Base-by-base conservation (phyloP, 108 stramenopile species). In the Cyclotella choctawhatcheeana region DNA sequence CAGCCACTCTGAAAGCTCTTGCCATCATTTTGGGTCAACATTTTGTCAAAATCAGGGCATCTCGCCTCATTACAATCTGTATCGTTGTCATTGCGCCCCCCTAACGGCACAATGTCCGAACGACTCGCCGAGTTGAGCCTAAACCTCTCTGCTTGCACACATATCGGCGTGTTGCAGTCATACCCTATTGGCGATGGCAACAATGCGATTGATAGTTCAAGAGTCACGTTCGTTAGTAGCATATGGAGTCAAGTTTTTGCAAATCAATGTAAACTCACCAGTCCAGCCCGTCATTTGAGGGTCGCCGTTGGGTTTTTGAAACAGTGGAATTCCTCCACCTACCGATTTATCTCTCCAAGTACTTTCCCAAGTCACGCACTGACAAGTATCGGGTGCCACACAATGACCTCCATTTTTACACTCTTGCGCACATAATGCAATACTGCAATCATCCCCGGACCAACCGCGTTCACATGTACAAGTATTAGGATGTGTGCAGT, bases 271-370 rank as follows among this genome's bases (percentile, higher is more conserved):
- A n/a, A n/a, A n/a, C n/a, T n/a, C n/a, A 7, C 95, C 93, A 45
- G 95, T 96, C 90, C 92, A 96, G 3, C 95, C 95, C 5, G 93
- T 94, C 68, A 79, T 26, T 66, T 94, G 93, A 0, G 93, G 89
- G 62, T 87, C 79, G 8, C 90, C 95, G 53, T 89, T 76, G 0
- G 84, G 84, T 43, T 88, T 84, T 26, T 85, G 70, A 69, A 89
- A 96, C 14, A 90, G 32, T 37, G 93, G 93, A 48, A 87, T 69
- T 27, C 91, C 69, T 33, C 93, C 66, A 17, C 82, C 88, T 21
- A 77, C 74, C 34, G 85, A 75, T 12, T 80, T 85, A 74, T 95
- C 94, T 44, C 71, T 21, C 83, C 85, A 94, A 18, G 58, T 55
- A 58, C 47, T 88, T 18, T 84, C 73, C 83, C 85, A 93, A 55